Conservation (phyloP, 1,284 basidiomycete genomes). For the Ceratobasidium papillatum region DNA sequence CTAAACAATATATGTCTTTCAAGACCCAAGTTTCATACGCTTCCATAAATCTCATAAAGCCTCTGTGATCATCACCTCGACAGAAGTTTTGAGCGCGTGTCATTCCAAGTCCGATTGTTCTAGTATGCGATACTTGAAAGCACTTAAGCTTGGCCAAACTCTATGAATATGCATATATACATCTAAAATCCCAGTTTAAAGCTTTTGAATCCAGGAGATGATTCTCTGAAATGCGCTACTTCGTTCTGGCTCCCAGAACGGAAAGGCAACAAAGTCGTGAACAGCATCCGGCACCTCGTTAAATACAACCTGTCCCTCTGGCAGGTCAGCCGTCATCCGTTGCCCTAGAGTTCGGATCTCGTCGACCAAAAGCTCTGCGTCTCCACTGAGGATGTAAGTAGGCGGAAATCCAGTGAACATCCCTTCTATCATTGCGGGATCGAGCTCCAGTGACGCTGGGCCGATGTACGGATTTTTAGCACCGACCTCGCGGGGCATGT, state of each 20-base stretch:
- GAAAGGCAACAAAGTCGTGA: conserved; percentile 64
- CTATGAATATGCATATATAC: not conserved
- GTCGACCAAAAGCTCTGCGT: conserved; percentile 49
- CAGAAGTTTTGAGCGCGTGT: too few species aligned
- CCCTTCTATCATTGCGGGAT: conserved; percentile 48
- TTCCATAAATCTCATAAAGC: too few species aligned
- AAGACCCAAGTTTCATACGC: too few species aligned
- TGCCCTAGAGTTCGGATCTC: conserved; percentile 56
- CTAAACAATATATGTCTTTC: too few species aligned
- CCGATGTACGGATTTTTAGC: conserved; percentile 63
- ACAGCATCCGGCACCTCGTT: conserved; percentile 43
- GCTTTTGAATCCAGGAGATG: not conserved
- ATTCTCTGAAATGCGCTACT: not conserved
- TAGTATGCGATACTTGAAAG: too few species aligned
- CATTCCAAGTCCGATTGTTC: too few species aligned
- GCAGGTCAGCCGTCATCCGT: not conserved
- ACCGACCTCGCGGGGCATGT: conserved; percentile 44
- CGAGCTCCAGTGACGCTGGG: conserved; percentile 59
- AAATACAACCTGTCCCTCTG: not conserved
- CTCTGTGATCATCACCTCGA: too few species aligned
- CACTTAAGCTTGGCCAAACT: too few species aligned
- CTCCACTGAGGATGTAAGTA: not conserved
- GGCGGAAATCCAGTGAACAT: not conserved
- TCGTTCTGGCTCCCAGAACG: not conserved
- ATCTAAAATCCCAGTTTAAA: not conserved